Base-by-base conservation (phyloP, 164 flowering plant genomes). In the Taxillus chinensis region DNA sequence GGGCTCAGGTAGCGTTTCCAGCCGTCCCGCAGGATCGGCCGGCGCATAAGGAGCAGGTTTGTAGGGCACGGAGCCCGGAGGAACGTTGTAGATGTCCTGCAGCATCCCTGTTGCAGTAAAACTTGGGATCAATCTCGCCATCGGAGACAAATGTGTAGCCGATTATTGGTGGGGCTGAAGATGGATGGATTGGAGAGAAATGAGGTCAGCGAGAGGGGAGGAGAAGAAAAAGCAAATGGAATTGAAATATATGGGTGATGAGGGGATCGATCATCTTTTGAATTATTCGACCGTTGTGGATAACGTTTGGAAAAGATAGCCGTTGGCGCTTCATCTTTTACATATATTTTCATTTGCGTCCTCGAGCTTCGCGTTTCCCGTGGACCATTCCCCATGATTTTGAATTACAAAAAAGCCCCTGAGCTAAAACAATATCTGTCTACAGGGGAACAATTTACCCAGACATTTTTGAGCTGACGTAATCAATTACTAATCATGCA, bases 31-130 rank as follows among this genome's bases (percentile, higher is more conserved):
- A 3, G 96, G 96, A 78, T 92, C 90, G 0, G 90, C 83, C 1
- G 97, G 97, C 2, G 99, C 90, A 65, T 89, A 76, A 41, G 99
- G 99, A 41, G 97, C 95, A 4, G 99, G 89, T 68, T 90, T 93
- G 0, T 87, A 71, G 41, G 89, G 84, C 55, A 95, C 74, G 74
- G 85, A 79, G 46, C 86, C 89, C 11, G 87, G 87, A 46, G 89
- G 87, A 48, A 75, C 90, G 64, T 88, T 86, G 90, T 90, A 85
- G 81, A 79, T 78, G 60, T 92, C 96, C 73, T 92, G 85, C 83
- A 86, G 55, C 92, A 89, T 89, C 77, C 74, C 77, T 42, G 27
- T 27, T 27, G 27, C 27, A 0, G 27, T 27, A 27, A 27, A 27
- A 27, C 27, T 27, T 27, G 27, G 27, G 27, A 27, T 27, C 27